phyloP scores from a whole-genome alignment of 768 basidiomycete species.

The Mycena venus region DNA sequence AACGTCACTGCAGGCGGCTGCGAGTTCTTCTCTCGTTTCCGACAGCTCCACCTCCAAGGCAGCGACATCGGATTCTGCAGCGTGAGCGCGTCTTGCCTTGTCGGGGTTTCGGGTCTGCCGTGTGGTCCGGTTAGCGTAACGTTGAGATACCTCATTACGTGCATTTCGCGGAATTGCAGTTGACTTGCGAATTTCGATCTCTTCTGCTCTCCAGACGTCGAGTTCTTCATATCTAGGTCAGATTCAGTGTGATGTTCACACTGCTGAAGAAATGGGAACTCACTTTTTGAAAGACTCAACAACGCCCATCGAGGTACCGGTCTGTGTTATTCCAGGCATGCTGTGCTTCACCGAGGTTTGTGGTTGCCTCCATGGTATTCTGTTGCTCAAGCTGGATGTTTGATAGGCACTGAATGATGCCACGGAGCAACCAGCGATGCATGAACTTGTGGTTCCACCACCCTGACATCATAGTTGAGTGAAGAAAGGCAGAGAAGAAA shows the following conservation, averaged over 20 bases:
- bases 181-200: constrained; percentile 3
- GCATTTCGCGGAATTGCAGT: not conserved
- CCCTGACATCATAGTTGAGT: not conserved
- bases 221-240: constrained; percentile 17
- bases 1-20: no score
- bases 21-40: no score
- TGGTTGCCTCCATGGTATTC: constrained; percentile 17
- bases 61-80: not conserved
- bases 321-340: constrained; percentile 21
- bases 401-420: constrained; percentile 11
- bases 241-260: not conserved
- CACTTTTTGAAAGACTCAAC: constrained; percentile 21
- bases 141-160: not conserved
- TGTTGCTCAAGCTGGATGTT: constrained; percentile 6
- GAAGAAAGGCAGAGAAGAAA: not conserved
- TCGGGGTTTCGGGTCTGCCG: not conserved
- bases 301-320: constrained; percentile 14
- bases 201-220: constrained; percentile 7
- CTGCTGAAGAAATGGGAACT: not conserved
- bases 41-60: no score
- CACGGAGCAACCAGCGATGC: constrained; percentile 13
- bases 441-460: constrained; percentile 21
- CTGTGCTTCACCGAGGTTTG: no score
- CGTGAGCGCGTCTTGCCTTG: constrained; percentile 7
- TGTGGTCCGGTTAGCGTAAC: not conserved